Evolutionary conservation across 192 early-diverging fungal genomes (phyloP), one percentile per base, ranked within the genome.

Genomic region (Linderina pennispora): DNA sequence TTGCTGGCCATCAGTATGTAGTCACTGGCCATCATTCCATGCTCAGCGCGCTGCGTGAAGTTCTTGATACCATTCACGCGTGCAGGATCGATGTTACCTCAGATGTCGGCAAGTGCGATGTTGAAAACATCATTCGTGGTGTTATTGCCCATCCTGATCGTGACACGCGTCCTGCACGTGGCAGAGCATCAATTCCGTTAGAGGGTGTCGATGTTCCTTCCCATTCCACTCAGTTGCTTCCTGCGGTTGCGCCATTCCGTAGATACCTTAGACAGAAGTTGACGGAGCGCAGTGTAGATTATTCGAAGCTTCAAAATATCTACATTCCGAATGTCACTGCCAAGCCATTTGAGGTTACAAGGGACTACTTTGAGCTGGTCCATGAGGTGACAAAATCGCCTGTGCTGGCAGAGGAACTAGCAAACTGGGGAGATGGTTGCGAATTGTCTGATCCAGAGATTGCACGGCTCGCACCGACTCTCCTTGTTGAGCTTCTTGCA

Each of bases 281-380:
- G 63, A 80, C n/a, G 65, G 77, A 82, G 25, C 76, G 81, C 21
- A 81, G 74, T 44, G 72, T 91, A 40, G 75, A 88, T 52, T 81
- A 88, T 10, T 53, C 63, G 26, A 62, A 76, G 13, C 77, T 97
- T 22, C 57, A 74, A 40, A 77, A 65, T 36, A 86, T 84, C 59
- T 97, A 94, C 62, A 92, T 97, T 63, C 94, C 94, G 32, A 97
- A 97, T 65, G 75, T 97, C 53, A 94, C 91, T 36, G 92, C 90
- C 17, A 48, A 80, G 58, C 92, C 94, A 23, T 94, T 97, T 77
- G 80, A 75, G 36, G 76, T 89, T 23, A 70, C 77, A 23, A 83
- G 80, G 66, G 66, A 62, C 13, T 97, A 94, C 74, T 76, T 94
- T 55, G 72, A 82, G 42, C 56, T 65, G 33, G 86, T 91, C 1